Base-by-base conservation (phyloP, 139 green algal species). In the Chlorella sp. region DNA sequence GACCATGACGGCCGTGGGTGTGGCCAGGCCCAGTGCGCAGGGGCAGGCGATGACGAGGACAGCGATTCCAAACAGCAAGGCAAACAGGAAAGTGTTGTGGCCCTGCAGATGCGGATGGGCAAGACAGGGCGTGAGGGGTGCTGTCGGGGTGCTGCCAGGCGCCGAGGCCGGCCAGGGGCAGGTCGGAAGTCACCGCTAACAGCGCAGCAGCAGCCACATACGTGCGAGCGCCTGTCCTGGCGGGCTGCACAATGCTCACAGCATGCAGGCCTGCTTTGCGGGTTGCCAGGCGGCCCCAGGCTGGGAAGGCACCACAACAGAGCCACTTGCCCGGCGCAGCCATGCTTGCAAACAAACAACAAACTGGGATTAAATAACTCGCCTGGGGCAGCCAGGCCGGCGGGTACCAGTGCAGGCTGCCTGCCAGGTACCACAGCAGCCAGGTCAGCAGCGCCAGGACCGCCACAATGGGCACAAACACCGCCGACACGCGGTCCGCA, bases 21-120 rank as follows among this genome's bases (percentile, higher is more conserved):
- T 99, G 73, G 97, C 97, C 41, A 99, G 93, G 4, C 97, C 95
- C 76, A 98, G 92, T 4, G 94, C 97, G 90, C 97, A 99, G 76
- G 97, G 97, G 93, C 97, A 99, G 65, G 97, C 97, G 65, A 99
- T 97, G 56, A 99, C 97, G 62, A 99, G 85, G 75, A 99, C 97
- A 2, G 94, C 88, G 75, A 99, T 98, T 81, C 92, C 97, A 84
- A 99, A 98, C 46, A 98, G 90, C 44, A 99, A 89, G 22, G 96
- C 93, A 58, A 99, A 97, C 32, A 99, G 89, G 84, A 98, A 99
- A 65, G 83, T 82, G 69, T 90, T 92, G 85, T 96, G 89, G 62
- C 95, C 93, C 43, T 68, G 73, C 82, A 44, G 16, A n/a, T n/a
- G n/a, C n/a, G n/a, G n/a, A n/a, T n/a, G 43, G 69, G 30, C 7